Evolutionary conservation across 2,329 filamentous ascomycete species (phyloP), one percentile per base, ranked within the genome.

Genomic region (Neonectria sp.): DNA sequence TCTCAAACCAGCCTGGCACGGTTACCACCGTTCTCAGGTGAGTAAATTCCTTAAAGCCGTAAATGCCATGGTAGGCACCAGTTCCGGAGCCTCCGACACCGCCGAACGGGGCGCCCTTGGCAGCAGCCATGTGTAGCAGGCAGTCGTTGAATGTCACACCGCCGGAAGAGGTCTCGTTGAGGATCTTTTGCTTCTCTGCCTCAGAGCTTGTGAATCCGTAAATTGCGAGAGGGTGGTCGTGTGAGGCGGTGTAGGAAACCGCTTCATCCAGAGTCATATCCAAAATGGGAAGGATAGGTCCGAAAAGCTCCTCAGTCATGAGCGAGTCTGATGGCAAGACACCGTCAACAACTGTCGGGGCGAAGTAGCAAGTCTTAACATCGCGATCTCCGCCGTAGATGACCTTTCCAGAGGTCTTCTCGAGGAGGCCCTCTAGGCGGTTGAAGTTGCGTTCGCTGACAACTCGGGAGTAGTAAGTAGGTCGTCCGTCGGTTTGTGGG

Each of bases 131-230:
- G 58, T 85, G 84, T 6, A 83, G 65, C 49, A 79, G 71, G 31
- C 78, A 74, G 68, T 84, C 82, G 68, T 86, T 85, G 71, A 85
- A 77, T 1, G 82, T 84, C 55, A 85, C 82, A 29, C 83, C 83
- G 31, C 83, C 84, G 8, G 82, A 84, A 17, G 74, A 78, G 17
- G 78, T 78, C 63, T 74, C 63, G 62, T 69, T 66, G 33, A 72
- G 62, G 48, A 75, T 78, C 52, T 76, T 74, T 17, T 78, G 70
- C 53, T 81, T 80, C 63, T 84, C 81, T 1, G 70, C 59, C 21
- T 77, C 62, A 37, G 79, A 72, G 12, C 77, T 68, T 46, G 78
- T 82, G 71, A 85, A 84, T 33, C 80, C 78, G 71, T 85, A 85
- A 17, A 84, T 71, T 1, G 78, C 82, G 3, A 85, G 78, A 0